These are phyloP conservation scores for Candida pseudoviswanathii DNA, from an alignment of 1,139 yeast genomes.

Conservation along the genomic window DNA sequence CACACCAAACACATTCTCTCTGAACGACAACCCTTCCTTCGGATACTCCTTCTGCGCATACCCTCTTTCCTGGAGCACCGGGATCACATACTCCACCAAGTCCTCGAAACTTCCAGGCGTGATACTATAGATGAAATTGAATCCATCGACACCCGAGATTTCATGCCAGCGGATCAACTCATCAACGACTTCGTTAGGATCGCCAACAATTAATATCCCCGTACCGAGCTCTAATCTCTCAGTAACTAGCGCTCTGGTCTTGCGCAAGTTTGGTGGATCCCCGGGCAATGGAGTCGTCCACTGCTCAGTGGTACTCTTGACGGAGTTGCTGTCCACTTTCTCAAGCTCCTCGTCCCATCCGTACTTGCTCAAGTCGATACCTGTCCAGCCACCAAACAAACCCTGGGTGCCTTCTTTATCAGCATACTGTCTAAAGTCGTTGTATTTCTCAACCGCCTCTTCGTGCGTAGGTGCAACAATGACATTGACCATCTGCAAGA, in stretches of 20 bases:
- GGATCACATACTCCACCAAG: conserved; percentile 23
- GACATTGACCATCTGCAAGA: conserved; percentile 28
- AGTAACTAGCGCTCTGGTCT: conserved; percentile 25
- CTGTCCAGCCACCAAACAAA: conserved; percentile 35
- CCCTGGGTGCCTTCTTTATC: conserved; percentile 38
- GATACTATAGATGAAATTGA: conserved; percentile 25
- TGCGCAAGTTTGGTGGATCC: conserved; percentile 21
- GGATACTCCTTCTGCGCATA: conserved; percentile 28
- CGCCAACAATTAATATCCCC: conserved; percentile 23
- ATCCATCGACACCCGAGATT: conserved; percentile 26
- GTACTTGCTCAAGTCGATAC: conserved; percentile 31
- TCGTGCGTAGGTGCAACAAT: conserved; percentile 34
- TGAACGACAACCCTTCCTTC: conserved; percentile 20
- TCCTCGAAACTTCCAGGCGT: conserved; percentile 27
- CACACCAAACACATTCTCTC: conserved; percentile 23
- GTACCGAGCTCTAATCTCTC: conserved; percentile 24
- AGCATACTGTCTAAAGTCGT: conserved; percentile 27
- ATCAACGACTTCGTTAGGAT: conserved; percentile 26
- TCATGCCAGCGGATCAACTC: conserved; percentile 27
- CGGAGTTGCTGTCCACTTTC: conserved; percentile 26
- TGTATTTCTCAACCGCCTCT: conserved; percentile 29
- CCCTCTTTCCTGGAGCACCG: conserved; percentile 23
- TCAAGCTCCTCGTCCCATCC: conserved; percentile 27
- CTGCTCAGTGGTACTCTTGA: conserved; percentile 23
- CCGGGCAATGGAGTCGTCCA: conserved; percentile 29